Evolutionary conservation across 768 basidiomycete species (phyloP).

Genomic region (Leccinellum rugosiceps): DNA sequence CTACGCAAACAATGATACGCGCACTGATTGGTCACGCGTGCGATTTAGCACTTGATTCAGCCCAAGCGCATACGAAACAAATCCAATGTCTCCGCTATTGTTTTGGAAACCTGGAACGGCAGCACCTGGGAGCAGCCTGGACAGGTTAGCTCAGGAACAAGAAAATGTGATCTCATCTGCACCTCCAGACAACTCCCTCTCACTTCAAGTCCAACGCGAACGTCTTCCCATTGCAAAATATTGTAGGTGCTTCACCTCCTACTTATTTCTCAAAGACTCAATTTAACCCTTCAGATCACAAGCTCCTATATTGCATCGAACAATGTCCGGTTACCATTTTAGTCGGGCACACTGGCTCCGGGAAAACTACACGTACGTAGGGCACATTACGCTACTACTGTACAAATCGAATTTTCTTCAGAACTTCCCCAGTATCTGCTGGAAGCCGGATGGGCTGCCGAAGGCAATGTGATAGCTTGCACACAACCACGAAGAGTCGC

Average conservation of each 20-base stretch:
- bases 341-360: constrained; percentile 94
- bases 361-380: constrained; percentile 91
- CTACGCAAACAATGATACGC: no score
- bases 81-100: constrained; percentile 49
- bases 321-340: constrained; percentile 81
- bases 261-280: not conserved
- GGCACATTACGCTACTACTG: not conserved
- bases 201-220: constrained; percentile 75
- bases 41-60: not conserved
- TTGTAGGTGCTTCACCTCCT: constrained; percentile 39
- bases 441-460: constrained; percentile 88
- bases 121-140: constrained; percentile 83
- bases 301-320: constrained; percentile 81
- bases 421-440: constrained; percentile 94
- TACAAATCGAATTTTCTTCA: constrained; percentile 31
- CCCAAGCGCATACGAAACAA: not conserved
- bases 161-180: constrained; percentile 68
- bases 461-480: constrained; percentile 84
- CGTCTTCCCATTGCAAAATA: constrained; percentile 89
- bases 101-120: constrained; percentile 91
- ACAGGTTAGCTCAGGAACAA: constrained; percentile 77
- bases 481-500: constrained; percentile 93
- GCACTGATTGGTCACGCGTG: not conserved
- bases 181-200: constrained; percentile 48
- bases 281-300: constrained; percentile 50